Evolutionary conservation across 257 asterid species (phyloP).

Genomic region (Plantago elongata): DNA sequence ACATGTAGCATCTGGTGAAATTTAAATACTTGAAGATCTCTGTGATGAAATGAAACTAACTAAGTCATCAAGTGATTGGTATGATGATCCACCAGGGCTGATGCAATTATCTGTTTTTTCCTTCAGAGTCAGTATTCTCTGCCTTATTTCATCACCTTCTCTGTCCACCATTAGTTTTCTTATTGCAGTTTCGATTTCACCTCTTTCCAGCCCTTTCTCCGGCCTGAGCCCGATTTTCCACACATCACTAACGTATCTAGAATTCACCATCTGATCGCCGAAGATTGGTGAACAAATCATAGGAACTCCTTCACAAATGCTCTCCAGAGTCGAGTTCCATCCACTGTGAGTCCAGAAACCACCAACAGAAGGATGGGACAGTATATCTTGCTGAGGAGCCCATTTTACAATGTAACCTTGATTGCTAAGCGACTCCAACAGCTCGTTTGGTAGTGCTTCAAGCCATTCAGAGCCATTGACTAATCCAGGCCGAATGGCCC

Average conservation of each 20-base stretch:
- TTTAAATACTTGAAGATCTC: not conserved
- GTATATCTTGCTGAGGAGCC: not conserved
- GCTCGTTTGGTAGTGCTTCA: not conserved
- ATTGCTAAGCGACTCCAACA: not conserved
- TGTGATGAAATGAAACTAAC: conserved; percentile 19
- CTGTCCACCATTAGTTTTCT: conserved; percentile 20
- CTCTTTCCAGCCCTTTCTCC: conserved; percentile 28
- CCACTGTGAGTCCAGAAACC: conserved; percentile 4
- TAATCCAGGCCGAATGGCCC: not conserved
- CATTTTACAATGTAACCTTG: not conserved
- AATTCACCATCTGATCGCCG: conserved; percentile 21
- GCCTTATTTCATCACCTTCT: conserved; percentile 34
- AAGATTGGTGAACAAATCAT: conserved; percentile 9
- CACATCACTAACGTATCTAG: conserved; percentile 35
- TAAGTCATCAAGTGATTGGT: conserved; percentile 14
- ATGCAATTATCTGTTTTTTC: conserved; percentile 22
- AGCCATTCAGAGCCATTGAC: not conserved
- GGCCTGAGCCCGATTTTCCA: conserved; percentile 33
- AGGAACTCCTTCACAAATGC: not conserved
- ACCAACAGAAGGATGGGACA: not conserved
- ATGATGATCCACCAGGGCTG: conserved; percentile 25
- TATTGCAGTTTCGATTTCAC: conserved; percentile 17
- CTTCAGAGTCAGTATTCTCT: conserved; percentile 17
- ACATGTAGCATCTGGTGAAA: too few relatives aligned
- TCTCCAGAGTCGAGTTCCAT: conserved; percentile 8